A percentile compares a stretch with the other conserved stretches of the same genome.
phyloP scores from a whole-genome alignment of 768 basidiomycete species.

The Phanerochaete sordida region DNA sequence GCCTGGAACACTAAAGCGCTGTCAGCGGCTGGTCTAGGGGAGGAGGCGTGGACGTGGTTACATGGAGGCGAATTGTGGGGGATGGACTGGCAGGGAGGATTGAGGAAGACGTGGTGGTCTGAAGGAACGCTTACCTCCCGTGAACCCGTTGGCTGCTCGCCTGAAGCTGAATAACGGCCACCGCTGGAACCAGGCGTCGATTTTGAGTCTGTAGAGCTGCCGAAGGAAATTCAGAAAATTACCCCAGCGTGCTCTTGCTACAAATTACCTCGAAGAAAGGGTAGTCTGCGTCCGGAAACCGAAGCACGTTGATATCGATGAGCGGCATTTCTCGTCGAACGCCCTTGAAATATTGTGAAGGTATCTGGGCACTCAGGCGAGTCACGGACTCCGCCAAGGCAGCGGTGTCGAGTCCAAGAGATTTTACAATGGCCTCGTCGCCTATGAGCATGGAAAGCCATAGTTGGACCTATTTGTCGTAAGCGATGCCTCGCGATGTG shows the following conservation, averaged over 20 bases:
- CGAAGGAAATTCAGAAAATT: not conserved
- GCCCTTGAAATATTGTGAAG: not conserved
- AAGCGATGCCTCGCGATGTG: not conserved
- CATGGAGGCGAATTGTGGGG: too few species aligned
- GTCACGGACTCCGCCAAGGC: not conserved
- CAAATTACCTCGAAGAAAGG: not conserved
- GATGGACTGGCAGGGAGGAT: too few species aligned
- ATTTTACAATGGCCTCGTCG: not conserved
- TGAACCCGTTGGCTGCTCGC: not conserved
- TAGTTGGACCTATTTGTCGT: not conserved
- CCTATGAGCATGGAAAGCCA: not conserved
- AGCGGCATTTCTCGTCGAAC: not conserved
- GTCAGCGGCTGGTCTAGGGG: not conserved
- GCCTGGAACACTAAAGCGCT: not conserved
- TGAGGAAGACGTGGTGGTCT: too few species aligned
- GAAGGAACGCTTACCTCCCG: not conserved
- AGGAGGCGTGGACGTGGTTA: not conserved
- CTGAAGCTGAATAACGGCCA: not conserved
- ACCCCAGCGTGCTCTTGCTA: not conserved
- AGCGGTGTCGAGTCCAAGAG: not conserved
- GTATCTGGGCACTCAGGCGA: not conserved
- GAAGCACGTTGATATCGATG: not conserved
- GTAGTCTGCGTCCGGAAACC: not conserved
- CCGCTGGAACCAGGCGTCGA: not conserved
- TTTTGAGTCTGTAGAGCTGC: not conserved